phyloP scores from a whole-genome alignment of 169 alveolate species.

The Cryptosporidium canis region DNA sequence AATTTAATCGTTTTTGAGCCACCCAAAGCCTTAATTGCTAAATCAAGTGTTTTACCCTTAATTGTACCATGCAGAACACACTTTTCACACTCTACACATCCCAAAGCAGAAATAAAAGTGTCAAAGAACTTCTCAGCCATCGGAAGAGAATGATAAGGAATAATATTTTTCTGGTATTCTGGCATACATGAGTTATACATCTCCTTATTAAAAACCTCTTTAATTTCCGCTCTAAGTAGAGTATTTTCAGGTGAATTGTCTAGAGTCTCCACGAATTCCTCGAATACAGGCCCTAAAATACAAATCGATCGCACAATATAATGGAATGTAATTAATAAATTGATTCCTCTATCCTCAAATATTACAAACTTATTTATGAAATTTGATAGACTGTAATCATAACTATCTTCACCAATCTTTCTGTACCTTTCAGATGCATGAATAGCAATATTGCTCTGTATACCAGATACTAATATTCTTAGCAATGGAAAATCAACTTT shows the following conservation, averaged over 20 bases:
- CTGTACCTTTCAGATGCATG: constrained; percentile 65
- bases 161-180: not conserved
- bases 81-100: constrained; percentile 70
- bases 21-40: constrained; percentile 28
- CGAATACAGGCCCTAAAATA: constrained; percentile 23
- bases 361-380: constrained; percentile 46
- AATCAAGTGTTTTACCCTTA: constrained; percentile 38
- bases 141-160: not conserved
- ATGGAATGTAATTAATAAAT: constrained; percentile 42
- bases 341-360: constrained; percentile 47
- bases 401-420: constrained; percentile 8
- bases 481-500: constrained; percentile 21
- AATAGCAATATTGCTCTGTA: constrained; percentile 64
- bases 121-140: constrained; percentile 14
- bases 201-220: not conserved
- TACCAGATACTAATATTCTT: constrained; percentile 21
- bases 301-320: constrained; percentile 33
- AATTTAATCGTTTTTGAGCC: not conserved
- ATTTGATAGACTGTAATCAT: constrained; percentile 42
- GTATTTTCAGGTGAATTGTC: constrained; percentile 7
- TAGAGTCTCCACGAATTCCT: constrained; percentile 14
- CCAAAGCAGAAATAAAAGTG: constrained; percentile 19
- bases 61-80: constrained; percentile 69
- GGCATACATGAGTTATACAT: constrained; percentile 33
- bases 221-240: constrained; percentile 15